A percentile compares a stretch with the other conserved stretches of the same genome.
Evolutionary conservation across 1,139 yeast species (phyloP).

Genomic region (Candida sp.): DNA sequence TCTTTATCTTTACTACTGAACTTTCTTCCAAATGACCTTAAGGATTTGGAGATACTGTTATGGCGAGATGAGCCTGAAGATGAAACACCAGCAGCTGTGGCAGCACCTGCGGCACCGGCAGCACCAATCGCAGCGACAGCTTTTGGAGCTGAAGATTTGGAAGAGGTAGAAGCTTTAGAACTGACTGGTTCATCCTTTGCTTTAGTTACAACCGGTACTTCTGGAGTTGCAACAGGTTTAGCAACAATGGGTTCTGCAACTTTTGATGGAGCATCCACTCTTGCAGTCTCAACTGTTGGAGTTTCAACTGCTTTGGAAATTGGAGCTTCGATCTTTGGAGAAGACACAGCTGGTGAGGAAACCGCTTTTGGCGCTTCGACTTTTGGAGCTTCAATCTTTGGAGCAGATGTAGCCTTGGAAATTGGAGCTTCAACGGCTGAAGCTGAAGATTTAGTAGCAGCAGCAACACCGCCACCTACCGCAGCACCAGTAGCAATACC

Average conservation of each 20-base stretch:
- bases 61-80: conserved; percentile 8
- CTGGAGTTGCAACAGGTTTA: conserved; percentile 9
- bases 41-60: conserved; percentile 15
- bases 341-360: background rate
- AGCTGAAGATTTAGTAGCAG: background rate
- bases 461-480: conserved; percentile 3
- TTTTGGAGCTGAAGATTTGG: conserved; percentile 2
- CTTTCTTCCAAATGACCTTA: conserved; percentile 21
- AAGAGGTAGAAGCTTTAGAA: background rate
- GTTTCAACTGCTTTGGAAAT: background rate
- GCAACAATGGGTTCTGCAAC: conserved; percentile 10
- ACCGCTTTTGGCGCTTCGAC: no score
- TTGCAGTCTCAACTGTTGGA: background rate
- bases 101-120: conserved; percentile 8
- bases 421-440: no score
- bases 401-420: background rate
- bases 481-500: conserved; percentile 9
- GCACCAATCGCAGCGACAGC: conserved; percentile 8
- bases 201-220: conserved; percentile 7
- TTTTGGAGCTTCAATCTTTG: conserved; percentile 5
- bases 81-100: conserved; percentile 8
- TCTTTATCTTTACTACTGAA: conserved; percentile 10
- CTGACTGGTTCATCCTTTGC: conserved; percentile 5
- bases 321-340: background rate
- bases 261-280: no score